A percentile compares a stretch with the other conserved stretches of the same genome.
phyloP scores from a whole-genome alignment of 306 rosid species.

The Neltuma alba region DNA sequence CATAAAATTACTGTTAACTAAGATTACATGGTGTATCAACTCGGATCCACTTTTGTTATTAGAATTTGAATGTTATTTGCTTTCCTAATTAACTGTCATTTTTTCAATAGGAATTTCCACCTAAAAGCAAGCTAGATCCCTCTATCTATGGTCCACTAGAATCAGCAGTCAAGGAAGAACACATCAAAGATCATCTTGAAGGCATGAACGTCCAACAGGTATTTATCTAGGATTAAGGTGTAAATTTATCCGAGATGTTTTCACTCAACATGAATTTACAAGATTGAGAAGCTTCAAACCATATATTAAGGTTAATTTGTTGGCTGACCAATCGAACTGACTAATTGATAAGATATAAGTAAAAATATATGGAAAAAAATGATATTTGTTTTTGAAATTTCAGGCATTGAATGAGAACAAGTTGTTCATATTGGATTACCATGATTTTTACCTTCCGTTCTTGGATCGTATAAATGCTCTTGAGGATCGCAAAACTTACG shows the following conservation, averaged over 20 bases:
- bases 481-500: constrained; percentile 47
- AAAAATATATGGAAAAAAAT: background rate
- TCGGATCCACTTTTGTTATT: background rate
- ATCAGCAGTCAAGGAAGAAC: constrained; percentile 59
- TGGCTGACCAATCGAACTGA: background rate
- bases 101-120: constrained; percentile 49
- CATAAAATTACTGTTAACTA: background rate
- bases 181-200: constrained; percentile 43
- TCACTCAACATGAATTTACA: too few species aligned
- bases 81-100: background rate
- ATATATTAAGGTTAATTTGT: background rate
- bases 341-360: background rate
- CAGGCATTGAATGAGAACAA: constrained; percentile 49
- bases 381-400: constrained; percentile 10
- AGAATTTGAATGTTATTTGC: background rate
- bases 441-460: constrained; percentile 45
- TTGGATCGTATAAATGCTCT: constrained; percentile 44
- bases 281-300: background rate
- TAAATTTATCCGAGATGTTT: too few species aligned
- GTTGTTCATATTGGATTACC: constrained; percentile 49
- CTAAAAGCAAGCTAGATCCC: constrained; percentile 52
- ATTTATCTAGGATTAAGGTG: too few species aligned
- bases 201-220: constrained; percentile 57
- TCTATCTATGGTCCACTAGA: constrained; percentile 50
- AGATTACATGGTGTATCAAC: background rate